These are phyloP conservation scores for Cutaneotrichosporon cavernicola DNA, from an alignment of 1,284 basidiomycete species.

Conservation along the genomic window DNA sequence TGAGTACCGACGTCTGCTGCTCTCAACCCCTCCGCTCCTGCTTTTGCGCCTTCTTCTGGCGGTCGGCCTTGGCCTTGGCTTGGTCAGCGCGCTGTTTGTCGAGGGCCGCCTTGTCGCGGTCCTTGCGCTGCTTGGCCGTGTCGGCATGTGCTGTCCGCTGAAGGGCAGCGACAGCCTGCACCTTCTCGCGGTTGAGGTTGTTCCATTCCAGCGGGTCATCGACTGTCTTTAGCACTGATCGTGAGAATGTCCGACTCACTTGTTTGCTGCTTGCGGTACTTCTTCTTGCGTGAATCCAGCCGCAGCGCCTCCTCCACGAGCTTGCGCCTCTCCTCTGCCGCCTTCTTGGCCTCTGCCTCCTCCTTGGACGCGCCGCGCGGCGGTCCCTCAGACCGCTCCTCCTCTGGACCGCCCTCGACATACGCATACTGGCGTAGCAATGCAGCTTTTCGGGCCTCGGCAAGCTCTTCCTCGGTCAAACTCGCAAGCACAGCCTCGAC, in stretches of 20 bases:
- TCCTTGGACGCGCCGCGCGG: slow-evolving; percentile 30
- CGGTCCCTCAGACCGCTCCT: slow-evolving; percentile 24
- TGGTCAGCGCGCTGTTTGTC: slow-evolving; percentile 52
- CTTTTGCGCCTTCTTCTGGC: slow-evolving; percentile 53
- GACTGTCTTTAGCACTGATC: slow-evolving; percentile 27
- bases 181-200: slow-evolving; percentile 52
- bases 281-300: slow-evolving; percentile 48
- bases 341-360: slow-evolving; percentile 41
- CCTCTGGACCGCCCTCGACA: slow-evolving; percentile 42
- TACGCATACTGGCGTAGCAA: slow-evolving; percentile 51
- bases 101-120: slow-evolving; percentile 49
- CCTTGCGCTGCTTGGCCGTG: slow-evolving; percentile 38
- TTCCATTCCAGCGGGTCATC: slow-evolving; percentile 35
- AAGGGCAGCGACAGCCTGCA: slow-evolving; percentile 39
- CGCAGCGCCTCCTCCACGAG: slow-evolving; percentile 46
- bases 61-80: slow-evolving; percentile 51
- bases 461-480: slow-evolving; percentile 47
- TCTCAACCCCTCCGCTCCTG: slow-evolving; percentile 41
- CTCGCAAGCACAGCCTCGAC: slow-evolving; percentile 35
- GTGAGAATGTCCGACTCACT: not conserved
- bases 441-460: slow-evolving; percentile 40
- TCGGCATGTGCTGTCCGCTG: slow-evolving; percentile 44
- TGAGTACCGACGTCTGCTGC: not conserved
- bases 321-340: slow-evolving; percentile 43
- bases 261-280: slow-evolving; percentile 44